A percentile compares a stretch with the other conserved stretches of the same genome.
These are phyloP conservation scores for Naganishia antarctica DNA, from an alignment of 768 basidiomycete genomes.

Conservation along the genomic window DNA sequence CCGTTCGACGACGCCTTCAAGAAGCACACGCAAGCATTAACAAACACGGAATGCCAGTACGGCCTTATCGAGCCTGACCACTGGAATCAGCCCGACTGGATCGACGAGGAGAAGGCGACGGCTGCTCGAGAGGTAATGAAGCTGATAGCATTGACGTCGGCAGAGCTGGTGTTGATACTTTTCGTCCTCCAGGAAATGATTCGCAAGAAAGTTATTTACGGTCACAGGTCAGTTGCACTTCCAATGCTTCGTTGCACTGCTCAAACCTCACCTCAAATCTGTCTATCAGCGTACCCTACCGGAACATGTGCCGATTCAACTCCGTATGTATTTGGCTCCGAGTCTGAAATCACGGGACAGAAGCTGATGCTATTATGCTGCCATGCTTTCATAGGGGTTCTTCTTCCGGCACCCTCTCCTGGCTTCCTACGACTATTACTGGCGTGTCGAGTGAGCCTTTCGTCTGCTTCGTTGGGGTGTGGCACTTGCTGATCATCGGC, in stretches of 20 bases:
- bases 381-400: constrained; percentile 73
- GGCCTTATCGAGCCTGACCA: constrained; percentile 60
- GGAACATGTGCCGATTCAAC: constrained; percentile 95
- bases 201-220: constrained; percentile 59
- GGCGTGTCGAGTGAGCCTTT: constrained; percentile 72
- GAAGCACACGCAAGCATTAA: constrained; percentile 56
- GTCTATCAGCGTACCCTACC: constrained; percentile 55
- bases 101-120: constrained; percentile 67
- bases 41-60: constrained; percentile 61
- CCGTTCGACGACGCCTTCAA: constrained; percentile 71
- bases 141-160: not conserved
- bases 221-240: constrained; percentile 36
- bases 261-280: not conserved
- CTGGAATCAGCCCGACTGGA: constrained; percentile 72
- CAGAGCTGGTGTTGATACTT: not conserved
- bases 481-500: not conserved
- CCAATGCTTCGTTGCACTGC: not conserved
- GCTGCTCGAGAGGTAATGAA: constrained; percentile 52
- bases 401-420: constrained; percentile 78
- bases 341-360: not conserved
- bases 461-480: not conserved
- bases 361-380: not conserved
- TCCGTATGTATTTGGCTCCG: constrained; percentile 57
- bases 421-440: constrained; percentile 75
- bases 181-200: constrained; percentile 55